Base-by-base conservation (phyloP, 2,329 filamentous ascomycete genomes). In the Berkeleyomyces basicola region DNA sequence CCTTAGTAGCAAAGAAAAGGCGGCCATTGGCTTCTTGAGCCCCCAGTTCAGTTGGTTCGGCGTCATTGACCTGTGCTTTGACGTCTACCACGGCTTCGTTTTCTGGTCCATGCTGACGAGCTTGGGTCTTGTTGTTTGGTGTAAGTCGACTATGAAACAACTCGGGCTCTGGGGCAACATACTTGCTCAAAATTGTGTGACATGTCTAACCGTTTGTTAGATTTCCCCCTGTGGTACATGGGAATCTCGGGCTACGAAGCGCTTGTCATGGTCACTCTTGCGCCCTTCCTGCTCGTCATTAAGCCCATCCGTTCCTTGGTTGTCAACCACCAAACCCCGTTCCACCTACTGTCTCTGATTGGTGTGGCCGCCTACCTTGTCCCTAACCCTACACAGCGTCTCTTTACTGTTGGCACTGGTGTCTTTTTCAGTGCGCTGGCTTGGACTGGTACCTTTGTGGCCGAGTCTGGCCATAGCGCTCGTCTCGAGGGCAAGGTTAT, bases 141-240 rank as follows among this genome's bases (percentile, higher is more conserved):
- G 86, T 90, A 83, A 81, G 86, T 82, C 33, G 16, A 10, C 23
- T 23, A 23, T 23, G 23, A 23, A 23, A 23, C 23, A 23, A 23
- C 23, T 23, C 23, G 23, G 23, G 23, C 23, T 23, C 23, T 23
- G 23, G 23, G 23, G 23, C 23, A 23, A 23, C 23, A 23, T 23
- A 23, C 23, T 23, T 23, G 23, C 23, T 23, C 23, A 23, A 23
- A 23, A 3, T 36, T 49, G n/a, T 58, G 31, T 44, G 36, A 31
- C 58, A 23, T 55, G 11, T 61, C 65, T 51, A 23, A 23, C 23
- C 23, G 23, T 33, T 55, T 61, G 14, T 33, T 59, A 90, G 87
- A 95, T 74, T 99, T 99, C 72, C 93, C 93, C 11, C 82, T 99
- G 9, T 99, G 93, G 93, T 84, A 96, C 72, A 99, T 99, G 93